A percentile compares a stretch with the other conserved stretches of the same genome.
These are phyloP conservation scores for Gnaphalium uliginosum DNA, from an alignment of 129 eudicot species.

Conservation along the genomic window DNA sequence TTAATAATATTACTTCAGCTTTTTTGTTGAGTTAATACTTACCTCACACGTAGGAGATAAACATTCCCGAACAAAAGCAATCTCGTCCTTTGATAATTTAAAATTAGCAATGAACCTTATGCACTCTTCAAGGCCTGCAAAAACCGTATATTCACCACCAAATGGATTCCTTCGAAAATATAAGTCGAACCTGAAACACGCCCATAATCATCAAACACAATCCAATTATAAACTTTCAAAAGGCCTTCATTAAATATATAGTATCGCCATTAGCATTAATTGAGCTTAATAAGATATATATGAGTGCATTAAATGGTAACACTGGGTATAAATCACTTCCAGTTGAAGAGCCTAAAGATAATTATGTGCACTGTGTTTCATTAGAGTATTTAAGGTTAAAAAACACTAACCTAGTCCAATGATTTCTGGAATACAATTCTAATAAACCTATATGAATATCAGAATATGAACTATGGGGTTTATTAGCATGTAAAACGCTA, in stretches of 20 bases:
- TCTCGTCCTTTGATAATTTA: conserved; percentile 71
- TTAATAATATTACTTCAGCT: neutral
- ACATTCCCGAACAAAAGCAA: conserved; percentile 58
- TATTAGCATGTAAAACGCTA: neutral
- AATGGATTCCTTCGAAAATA: conserved; percentile 90
- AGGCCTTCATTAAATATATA: neutral
- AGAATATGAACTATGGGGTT: neutral
- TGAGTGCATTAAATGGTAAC: neutral
- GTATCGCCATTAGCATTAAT: neutral
- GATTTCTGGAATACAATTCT: neutral
- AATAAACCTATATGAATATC: neutral
- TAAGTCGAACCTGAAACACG: conserved; percentile 81
- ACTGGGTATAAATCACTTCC: too few relatives aligned
- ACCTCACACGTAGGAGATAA: conserved; percentile 90
- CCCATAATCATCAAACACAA: neutral
- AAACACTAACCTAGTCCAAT: too few relatives aligned
- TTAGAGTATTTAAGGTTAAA: too few relatives aligned
- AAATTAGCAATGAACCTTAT: conserved; percentile 86
- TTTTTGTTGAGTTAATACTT: conserved; percentile 23
- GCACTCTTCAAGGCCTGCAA: conserved; percentile 98
- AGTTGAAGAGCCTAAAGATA: too few relatives aligned
- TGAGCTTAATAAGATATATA: neutral
- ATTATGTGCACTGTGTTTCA: too few relatives aligned
- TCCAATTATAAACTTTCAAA: neutral
- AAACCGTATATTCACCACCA: conserved; percentile 92